Conservation (phyloP, 2,329 filamentous ascomycete species). For the Talaromyces funiculosus region DNA sequence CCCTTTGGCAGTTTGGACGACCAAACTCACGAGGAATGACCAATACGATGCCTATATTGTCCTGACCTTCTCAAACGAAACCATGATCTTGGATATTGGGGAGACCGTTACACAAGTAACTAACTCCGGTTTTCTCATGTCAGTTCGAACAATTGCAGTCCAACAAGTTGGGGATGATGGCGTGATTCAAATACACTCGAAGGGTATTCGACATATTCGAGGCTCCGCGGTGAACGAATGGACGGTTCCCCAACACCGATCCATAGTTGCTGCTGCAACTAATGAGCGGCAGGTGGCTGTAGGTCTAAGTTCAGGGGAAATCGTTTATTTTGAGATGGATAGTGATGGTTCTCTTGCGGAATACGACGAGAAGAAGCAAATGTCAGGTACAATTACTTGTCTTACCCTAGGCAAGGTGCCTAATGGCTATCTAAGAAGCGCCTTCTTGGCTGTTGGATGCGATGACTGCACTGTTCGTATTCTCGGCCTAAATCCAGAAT, state of each 20-base stretch:
- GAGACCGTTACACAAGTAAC: conserved; percentile 95
- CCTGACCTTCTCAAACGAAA: conserved; percentile 85
- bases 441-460: conserved; percentile 91
- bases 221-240: conserved; percentile 80
- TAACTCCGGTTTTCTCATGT: conserved; percentile 85
- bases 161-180: conserved; percentile 92
- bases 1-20: conserved; percentile 92
- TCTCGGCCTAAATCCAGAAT: conserved; percentile 81
- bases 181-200: conserved; percentile 91
- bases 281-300: conserved; percentile 92
- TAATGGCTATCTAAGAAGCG: conserved; percentile 79
- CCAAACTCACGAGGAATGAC: conserved; percentile 74
- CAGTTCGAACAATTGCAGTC: conserved; percentile 82
- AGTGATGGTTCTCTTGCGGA: conserved; percentile 83
- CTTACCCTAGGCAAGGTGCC: conserved; percentile 91
- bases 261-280: conserved; percentile 88
- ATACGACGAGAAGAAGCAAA: conserved; percentile 90
- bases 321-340: conserved; percentile 98
- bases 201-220: conserved; percentile 88
- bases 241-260: conserved; percentile 86
- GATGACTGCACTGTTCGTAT: conserved; percentile 95
- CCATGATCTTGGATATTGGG: conserved; percentile 87
- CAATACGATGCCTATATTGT: conserved; percentile 92
- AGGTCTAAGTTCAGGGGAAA: conserved; percentile 89
- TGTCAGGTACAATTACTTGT: conserved; percentile 92